These are phyloP conservation scores for Schizothecium vesticola DNA, from an alignment of 495 filamentous ascomycete genomes.

Conservation along the genomic window DNA sequence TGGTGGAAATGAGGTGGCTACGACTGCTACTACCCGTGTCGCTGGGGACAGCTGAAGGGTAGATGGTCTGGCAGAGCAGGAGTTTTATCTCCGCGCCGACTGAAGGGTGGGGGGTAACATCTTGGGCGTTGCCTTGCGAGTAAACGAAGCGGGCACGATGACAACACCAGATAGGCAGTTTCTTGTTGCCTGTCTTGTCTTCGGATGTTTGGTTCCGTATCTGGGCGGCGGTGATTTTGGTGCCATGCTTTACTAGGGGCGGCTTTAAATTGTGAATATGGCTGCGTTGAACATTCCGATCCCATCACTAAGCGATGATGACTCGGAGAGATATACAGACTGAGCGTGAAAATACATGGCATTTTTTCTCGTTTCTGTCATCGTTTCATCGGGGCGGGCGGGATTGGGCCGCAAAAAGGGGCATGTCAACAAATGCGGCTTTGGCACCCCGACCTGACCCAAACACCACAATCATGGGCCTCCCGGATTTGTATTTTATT, in stretches of 20 bases:
- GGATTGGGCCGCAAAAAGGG: neutral
- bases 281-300: neutral
- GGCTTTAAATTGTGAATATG: neutral
- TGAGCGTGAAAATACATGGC: neutral
- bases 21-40: neutral
- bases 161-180: neutral
- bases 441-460: neutral
- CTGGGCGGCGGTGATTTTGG: neutral
- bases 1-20: neutral
- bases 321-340: neutral
- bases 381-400: neutral
- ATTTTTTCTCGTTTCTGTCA: neutral
- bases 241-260: neutral
- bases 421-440: neutral
- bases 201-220: neutral
- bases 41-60: neutral
- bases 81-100: neutral
- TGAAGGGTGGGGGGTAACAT: neutral
- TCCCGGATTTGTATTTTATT: neutral
- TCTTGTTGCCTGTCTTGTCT: neutral
- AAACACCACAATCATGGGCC: neutral
- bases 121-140: neutral
- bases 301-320: neutral
- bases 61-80: neutral
- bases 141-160: neutral